A percentile compares a stretch with the other conserved stretches of the same genome.
Conservation (phyloP, 306 rosid genomes). For the Arachis hypogaea region DNA sequence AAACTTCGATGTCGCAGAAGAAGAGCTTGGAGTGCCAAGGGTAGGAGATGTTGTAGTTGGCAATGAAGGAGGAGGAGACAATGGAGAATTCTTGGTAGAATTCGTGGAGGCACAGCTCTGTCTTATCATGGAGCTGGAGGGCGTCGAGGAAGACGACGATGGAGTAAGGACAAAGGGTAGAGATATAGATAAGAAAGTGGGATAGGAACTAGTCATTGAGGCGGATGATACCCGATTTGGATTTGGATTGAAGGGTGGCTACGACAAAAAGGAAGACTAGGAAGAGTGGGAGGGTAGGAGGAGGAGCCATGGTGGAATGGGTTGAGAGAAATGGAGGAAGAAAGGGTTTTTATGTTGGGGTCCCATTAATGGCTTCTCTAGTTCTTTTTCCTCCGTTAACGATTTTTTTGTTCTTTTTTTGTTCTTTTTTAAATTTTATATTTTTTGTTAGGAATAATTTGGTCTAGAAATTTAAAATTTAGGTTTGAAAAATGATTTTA, state of each 20-base stretch:
- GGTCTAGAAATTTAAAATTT: too few species aligned
- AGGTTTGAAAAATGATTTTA: too few species aligned
- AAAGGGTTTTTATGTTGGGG: constrained; percentile 3
- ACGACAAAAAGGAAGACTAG: constrained; percentile 34
- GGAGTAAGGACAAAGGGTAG: constrained; percentile 75
- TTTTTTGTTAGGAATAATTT: too few species aligned
- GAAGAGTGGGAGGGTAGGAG: constrained; percentile 20
- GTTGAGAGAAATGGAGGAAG: not conserved
- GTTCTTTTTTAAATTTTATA: too few species aligned
- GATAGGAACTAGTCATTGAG: constrained; percentile 70
- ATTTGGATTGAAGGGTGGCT: constrained; percentile 55
- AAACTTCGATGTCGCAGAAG: constrained; percentile 83
- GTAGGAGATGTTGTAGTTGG: constrained; percentile 49
- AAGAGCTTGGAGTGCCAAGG: constrained; percentile 57
- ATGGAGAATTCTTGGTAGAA: constrained; percentile 69
- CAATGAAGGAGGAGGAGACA: constrained; percentile 68
- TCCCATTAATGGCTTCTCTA: too few species aligned
- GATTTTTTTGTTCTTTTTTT: too few species aligned
- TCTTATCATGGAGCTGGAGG: constrained; percentile 75
- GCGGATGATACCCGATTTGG: constrained; percentile 72
- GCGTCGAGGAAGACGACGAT: constrained; percentile 87
- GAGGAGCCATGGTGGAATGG: constrained; percentile 43
- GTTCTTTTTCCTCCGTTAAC: too few species aligned
- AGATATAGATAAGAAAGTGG: constrained; percentile 55
- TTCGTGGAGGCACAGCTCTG: constrained; percentile 79